Evolutionary conservation across 345 rosid genomes (phyloP).

Genomic region (Dipteronia sinensis): DNA sequence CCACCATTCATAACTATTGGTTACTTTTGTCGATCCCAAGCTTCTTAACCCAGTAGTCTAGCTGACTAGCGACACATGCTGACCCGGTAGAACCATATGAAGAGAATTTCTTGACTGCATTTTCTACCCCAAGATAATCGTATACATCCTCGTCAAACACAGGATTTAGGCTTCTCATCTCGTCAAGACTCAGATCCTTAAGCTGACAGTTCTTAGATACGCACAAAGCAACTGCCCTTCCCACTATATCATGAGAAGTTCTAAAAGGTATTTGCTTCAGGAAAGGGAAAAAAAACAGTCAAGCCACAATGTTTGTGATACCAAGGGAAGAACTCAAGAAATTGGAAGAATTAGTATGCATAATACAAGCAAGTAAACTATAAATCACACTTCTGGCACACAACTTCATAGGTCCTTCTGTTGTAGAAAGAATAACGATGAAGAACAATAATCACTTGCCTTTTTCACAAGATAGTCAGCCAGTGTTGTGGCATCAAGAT

Average conservation of each 20-base stretch:
- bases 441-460: constrained; percentile 44
- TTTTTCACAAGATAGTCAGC: constrained; percentile 95
- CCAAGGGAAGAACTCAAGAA: background rate
- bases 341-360: background rate
- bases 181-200: constrained; percentile 68
- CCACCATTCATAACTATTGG: constrained; percentile 3
- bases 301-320: background rate
- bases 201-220: constrained; percentile 73
- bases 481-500: constrained; percentile 93
- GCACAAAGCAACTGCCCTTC: constrained; percentile 83
- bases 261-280: constrained; percentile 87
- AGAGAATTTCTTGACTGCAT: constrained; percentile 72
- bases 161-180: constrained; percentile 60
- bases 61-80: constrained; percentile 60
- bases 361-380: background rate
- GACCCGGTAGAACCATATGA: constrained; percentile 83
- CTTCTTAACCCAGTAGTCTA: constrained; percentile 63
- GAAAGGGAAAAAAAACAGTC: background rate
- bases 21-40: constrained; percentile 39
- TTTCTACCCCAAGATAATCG: constrained; percentile 74
- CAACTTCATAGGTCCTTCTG: background rate
- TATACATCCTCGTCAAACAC: constrained; percentile 74
- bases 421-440: background rate
- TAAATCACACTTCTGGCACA: background rate
- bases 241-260: constrained; percentile 92